Conservation (phyloP, 768 basidiomycete species). For the Hygrophoropsis aurantiaca region DNA sequence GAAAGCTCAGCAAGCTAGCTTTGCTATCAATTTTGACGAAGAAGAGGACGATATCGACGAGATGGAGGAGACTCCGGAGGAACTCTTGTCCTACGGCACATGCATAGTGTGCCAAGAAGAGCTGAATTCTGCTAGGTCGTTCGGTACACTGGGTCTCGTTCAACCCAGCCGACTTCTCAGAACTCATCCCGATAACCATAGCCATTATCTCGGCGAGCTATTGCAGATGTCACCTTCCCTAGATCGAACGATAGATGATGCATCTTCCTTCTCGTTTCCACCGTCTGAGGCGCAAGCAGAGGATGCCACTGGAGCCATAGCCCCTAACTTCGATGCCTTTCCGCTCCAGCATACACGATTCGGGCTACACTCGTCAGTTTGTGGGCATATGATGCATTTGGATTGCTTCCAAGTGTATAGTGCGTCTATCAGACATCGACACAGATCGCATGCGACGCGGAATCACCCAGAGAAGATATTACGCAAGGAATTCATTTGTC, state of each 20-base stretch:
- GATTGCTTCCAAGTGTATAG: slow-evolving; percentile 93
- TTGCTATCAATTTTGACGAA: slow-evolving; percentile 75
- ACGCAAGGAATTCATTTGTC: slow-evolving; percentile 93
- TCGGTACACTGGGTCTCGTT: slow-evolving; percentile 83
- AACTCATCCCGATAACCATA: slow-evolving; percentile 67
- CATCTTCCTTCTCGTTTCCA: slow-evolving; percentile 36
- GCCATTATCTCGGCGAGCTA: slow-evolving; percentile 67
- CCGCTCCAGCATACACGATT: slow-evolving; percentile 73
- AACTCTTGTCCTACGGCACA: slow-evolving; percentile 70
- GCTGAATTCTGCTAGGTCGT: slow-evolving; percentile 66
- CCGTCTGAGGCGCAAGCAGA: slow-evolving; percentile 18
- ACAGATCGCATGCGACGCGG: slow-evolving; percentile 83
- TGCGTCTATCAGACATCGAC: slow-evolving; percentile 81
- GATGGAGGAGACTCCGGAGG: slow-evolving; percentile 42
- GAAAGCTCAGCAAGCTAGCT: slow-evolving; percentile 87
- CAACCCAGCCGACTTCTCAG: slow-evolving; percentile 88
- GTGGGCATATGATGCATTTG: slow-evolving; percentile 97
- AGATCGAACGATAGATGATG: slow-evolving; percentile 46
- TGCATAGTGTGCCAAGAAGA: slow-evolving; percentile 99
- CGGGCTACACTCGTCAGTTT: slow-evolving; percentile 84
- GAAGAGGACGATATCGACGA: slow-evolving; percentile 65
- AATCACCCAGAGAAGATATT: slow-evolving; percentile 96
- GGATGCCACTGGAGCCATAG: slow-evolving; percentile 35
- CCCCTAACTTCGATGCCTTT: slow-evolving; percentile 75
- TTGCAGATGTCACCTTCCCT: slow-evolving; percentile 62